These are phyloP conservation scores for Limtongia smithiae DNA, from an alignment of 805 yeast species.

Conservation along the genomic window DNA sequence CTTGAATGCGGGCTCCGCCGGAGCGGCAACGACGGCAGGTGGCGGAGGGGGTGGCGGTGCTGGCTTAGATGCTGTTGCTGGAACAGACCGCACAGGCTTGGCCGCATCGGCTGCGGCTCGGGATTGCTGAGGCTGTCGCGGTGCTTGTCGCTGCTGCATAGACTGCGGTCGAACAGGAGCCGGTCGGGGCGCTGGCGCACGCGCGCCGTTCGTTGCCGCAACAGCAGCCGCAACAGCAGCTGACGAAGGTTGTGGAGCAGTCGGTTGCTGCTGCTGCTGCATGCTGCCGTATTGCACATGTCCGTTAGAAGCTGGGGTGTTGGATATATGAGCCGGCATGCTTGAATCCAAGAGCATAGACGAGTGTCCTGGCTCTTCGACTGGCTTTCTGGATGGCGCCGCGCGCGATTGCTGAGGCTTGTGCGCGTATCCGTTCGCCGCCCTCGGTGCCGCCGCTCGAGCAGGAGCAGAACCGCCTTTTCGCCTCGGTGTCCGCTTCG, in stretches of 20 bases:
- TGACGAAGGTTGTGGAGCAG: constrained; percentile 15
- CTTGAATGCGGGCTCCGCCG: constrained; percentile 71
- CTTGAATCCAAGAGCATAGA: no score
- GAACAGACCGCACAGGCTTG: constrained; percentile 2
- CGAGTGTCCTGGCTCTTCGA: no score
- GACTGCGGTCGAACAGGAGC: constrained; percentile 18
- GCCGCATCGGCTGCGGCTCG: no score
- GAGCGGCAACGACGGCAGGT: constrained; percentile 70
- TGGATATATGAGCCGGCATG: background rate
- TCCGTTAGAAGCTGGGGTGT: constrained; percentile 5
- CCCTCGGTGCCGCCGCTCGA: constrained; percentile 11
- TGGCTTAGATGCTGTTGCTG: constrained; percentile 17
- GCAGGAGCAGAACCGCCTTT: constrained; percentile 38
- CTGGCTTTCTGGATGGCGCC: no score
- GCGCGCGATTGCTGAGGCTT: constrained; percentile 32
- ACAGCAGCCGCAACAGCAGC: constrained; percentile 30
- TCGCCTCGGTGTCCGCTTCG: constrained; percentile 74
- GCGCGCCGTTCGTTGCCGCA: constrained; percentile 33
- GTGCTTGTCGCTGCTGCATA: constrained; percentile 17
- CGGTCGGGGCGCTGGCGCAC: constrained; percentile 13
- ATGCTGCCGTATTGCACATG: background rate
- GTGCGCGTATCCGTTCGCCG: constrained; percentile 33
- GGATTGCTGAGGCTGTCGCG: constrained; percentile 8
- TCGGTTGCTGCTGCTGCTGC: background rate
- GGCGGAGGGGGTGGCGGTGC: constrained; percentile 47